A percentile compares a stretch with the other conserved stretches of the same genome.
Conservation (phyloP, 2,329 filamentous ascomycete genomes). For the Penicillium brevicompactum region DNA sequence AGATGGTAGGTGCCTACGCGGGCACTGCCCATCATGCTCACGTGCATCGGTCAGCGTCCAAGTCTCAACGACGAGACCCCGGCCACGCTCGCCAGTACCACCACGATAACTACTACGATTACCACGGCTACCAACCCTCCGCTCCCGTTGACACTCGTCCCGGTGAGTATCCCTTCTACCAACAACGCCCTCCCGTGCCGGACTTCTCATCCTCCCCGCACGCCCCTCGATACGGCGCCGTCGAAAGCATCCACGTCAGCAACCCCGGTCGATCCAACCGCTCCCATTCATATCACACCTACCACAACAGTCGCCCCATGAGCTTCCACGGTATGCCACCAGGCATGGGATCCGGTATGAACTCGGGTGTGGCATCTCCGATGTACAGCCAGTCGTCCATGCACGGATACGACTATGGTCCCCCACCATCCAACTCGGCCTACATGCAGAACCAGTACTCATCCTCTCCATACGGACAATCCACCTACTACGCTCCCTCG, state of each 20-base stretch:
- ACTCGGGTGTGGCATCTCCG: conserved; percentile 22
- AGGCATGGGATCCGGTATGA: conserved; percentile 32
- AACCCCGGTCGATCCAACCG: conserved; percentile 34
- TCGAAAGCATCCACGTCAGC: conserved; percentile 35
- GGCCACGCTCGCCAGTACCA: conserved; percentile 31
- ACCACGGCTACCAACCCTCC: conserved; percentile 36
- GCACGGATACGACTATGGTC: conserved; percentile 37
- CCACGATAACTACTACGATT: conserved; percentile 38
- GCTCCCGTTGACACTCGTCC: conserved; percentile 34
- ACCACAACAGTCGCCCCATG: conserved; percentile 40
- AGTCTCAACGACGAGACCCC: conserved; percentile 36
- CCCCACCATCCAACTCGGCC: conserved; percentile 40
- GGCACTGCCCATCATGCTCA: conserved; percentile 31
- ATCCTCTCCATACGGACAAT: conserved; percentile 34
- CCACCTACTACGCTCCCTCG: conserved; percentile 31
- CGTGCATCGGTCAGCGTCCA: conserved; percentile 36
- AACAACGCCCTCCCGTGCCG: conserved; percentile 29
- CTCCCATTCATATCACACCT: conserved; percentile 40
- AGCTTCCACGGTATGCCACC: conserved; percentile 42
- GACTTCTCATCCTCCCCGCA: conserved; percentile 37
- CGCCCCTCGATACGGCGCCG: conserved; percentile 30
- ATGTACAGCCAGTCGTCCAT: conserved; percentile 30
- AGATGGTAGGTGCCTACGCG: conserved; percentile 38
- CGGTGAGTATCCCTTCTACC: conserved; percentile 33
- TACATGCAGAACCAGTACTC: conserved; percentile 36